Base-by-base conservation (phyloP, 306 rosid genomes). In the Ormosia semicastrata region DNA sequence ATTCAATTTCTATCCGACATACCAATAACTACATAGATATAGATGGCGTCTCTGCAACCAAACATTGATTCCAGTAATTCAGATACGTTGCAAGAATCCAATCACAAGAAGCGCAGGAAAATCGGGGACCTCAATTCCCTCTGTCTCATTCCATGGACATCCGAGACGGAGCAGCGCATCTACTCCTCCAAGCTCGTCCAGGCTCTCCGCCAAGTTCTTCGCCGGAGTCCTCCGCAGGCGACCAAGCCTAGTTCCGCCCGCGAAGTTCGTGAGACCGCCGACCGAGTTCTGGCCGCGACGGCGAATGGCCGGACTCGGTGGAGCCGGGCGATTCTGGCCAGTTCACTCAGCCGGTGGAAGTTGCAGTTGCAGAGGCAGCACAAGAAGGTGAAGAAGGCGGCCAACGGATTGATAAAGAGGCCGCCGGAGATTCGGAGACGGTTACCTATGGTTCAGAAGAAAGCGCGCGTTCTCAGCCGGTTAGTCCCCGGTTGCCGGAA, bases 401-500 rank as follows among this genome's bases (percentile, higher is more conserved):
- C 66, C 7, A 72, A 24, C 44, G 81, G 81, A 33, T 68, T 49
- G 59, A 75, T 39, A 74, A 87, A 64, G 87, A 89, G 68, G 14
- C 62, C 79, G 60, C 79, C 86, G 66, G 89, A 49, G 62, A 18
- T 15, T 29, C 80, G 81, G 58, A 77, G 60, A 73, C 64, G 36
- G 77, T 70, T 80, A 50, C 89, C 92, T 76, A 54, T 78, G 5
- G 64, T 84, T 66, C 88, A 88, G 87, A 87, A 50, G 87, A 93
- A 90, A 71, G 91, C 79, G 49, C 84, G 73, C 24, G 47, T 84
- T 71, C 90, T 93, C 7, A 17, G 97, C 77, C 88, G 85, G 81
- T 88, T 93, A 67, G 83, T 93, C 71, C 97, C 97, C 54, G 97
- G 97, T 59, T 93, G 97, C 88, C 85, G 90, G 71, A 90, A 88